Conservation (phyloP, 371 early-diverging fungal species). For the Zancudomyces culisetae region DNA sequence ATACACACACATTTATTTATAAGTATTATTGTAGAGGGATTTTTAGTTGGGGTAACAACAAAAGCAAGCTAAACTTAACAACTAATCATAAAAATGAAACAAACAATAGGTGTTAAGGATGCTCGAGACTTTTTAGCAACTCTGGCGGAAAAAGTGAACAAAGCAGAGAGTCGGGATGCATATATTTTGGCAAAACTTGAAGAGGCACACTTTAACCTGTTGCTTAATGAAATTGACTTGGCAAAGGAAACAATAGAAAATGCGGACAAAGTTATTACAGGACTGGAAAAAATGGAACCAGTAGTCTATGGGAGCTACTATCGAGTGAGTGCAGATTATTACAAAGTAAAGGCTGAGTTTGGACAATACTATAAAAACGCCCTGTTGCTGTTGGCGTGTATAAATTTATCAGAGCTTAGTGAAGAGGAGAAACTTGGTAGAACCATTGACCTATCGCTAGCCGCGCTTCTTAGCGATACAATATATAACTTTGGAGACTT, state of each 20-base stretch:
- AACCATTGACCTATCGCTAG: conserved; percentile 76
- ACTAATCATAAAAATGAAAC: not conserved
- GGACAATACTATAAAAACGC: conserved; percentile 89
- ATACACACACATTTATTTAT: no score
- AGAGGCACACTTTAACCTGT: conserved; percentile 59
- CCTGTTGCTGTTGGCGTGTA: conserved; percentile 77
- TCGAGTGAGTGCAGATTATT: conserved; percentile 84
- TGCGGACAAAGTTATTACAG: conserved; percentile 64
- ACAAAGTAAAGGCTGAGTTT: conserved; percentile 82
- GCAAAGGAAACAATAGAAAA: conserved; percentile 67
- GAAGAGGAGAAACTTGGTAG: conserved; percentile 54
- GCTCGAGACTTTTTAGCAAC: conserved; percentile 44
- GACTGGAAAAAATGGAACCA: conserved; percentile 63
- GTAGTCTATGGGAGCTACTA: conserved; percentile 84
- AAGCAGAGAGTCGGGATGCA: conserved; percentile 42
- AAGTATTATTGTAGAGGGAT: no score
- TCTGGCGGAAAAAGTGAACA: conserved; percentile 47
- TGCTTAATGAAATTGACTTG: conserved; percentile 49
- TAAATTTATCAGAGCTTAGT: conserved; percentile 59
- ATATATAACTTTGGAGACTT: conserved; percentile 98
- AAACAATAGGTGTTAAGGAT: conserved; percentile 33
- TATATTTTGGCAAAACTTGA: conserved; percentile 73
- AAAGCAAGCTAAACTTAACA: not conserved
- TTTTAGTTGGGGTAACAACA: not conserved
- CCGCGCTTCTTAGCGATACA: conserved; percentile 82